These are phyloP conservation scores for Nothopassalora personata DNA, from an alignment of 2,329 filamentous ascomycete species.

Conservation along the genomic window DNA sequence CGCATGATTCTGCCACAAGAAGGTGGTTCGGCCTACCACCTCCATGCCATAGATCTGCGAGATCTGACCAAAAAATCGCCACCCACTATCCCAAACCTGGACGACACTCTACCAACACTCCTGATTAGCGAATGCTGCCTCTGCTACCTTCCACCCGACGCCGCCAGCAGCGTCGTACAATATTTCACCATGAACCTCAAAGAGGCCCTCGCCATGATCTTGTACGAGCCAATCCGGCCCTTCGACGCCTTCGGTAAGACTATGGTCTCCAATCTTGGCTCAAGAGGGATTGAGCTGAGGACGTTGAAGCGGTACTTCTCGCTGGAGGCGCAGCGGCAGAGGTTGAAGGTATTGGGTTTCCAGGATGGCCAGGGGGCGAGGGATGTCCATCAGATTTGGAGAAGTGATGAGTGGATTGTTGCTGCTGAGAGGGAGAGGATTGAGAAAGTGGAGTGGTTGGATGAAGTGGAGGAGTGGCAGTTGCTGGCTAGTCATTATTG, in stretches of 20 bases:
- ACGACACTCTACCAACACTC: slow-evolving; percentile 64
- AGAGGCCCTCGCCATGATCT: slow-evolving; percentile 55
- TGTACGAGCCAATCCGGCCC: slow-evolving; percentile 87
- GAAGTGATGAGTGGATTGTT: slow-evolving; percentile 64
- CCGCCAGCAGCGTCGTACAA: slow-evolving; percentile 49
- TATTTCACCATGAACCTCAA: slow-evolving; percentile 32
- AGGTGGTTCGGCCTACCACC: slow-evolving; percentile 42
- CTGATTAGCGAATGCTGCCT: slow-evolving; percentile 93
- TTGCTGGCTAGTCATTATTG: slow-evolving; percentile 84
- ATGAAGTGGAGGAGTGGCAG: slow-evolving; percentile 93
- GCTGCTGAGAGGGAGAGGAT: slow-evolving; percentile 71
- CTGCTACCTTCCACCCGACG: slow-evolving; percentile 69
- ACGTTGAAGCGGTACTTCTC: slow-evolving; percentile 70
- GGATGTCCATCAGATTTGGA: slow-evolving; percentile 62
- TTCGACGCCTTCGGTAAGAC: slow-evolving; percentile 82
- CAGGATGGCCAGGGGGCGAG: slow-evolving; percentile 49
- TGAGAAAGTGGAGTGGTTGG: slow-evolving; percentile 74
- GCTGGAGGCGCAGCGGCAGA: slow-evolving; percentile 60
- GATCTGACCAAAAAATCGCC: slow-evolving; percentile 41
- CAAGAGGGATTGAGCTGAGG: slow-evolving; percentile 76
- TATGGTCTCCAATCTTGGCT: slow-evolving; percentile 85
- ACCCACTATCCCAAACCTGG: slow-evolving; percentile 41
- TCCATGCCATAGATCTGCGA: slow-evolving; percentile 63
- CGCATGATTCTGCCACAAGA: slow-evolving; percentile 19
- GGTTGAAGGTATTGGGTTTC: slow-evolving; percentile 66